phyloP scores from a whole-genome alignment of 2,329 filamentous ascomycete genomes.

The Triangularia verruculosa region DNA sequence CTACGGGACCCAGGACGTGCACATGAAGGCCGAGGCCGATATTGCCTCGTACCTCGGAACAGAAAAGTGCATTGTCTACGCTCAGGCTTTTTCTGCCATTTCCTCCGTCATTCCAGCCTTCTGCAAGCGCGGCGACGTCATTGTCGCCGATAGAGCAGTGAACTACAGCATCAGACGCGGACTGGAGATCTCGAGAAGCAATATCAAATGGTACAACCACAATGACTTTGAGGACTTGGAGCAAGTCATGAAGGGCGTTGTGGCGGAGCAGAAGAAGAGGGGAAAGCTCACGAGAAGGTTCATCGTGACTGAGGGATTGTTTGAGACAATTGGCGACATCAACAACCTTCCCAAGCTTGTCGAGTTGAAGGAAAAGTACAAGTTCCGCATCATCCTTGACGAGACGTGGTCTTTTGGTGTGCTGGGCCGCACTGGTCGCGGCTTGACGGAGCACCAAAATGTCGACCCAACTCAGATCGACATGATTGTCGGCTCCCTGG shows the following conservation, averaged over 20 bases:
- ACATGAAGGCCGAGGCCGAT: constrained; percentile 94
- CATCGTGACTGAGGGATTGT: constrained; percentile 92
- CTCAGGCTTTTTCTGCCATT: constrained; percentile 93
- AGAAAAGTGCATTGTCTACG: constrained; percentile 88
- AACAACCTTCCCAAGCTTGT: constrained; percentile 82
- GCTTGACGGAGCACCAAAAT: constrained; percentile 93
- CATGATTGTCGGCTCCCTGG: constrained; percentile 93
- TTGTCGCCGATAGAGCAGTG: constrained; percentile 88
- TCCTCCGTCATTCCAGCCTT: constrained; percentile 97
- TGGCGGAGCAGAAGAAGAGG: constrained; percentile 81
- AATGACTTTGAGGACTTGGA: constrained; percentile 95
- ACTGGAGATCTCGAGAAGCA: constrained; percentile 87
- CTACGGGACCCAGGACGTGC: constrained; percentile 97
- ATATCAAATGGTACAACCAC: constrained; percentile 90
- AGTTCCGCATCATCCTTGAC: constrained; percentile 95
- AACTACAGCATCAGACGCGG: constrained; percentile 95
- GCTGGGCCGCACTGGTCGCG: constrained; percentile 84
- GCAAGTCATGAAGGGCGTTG: constrained; percentile 76
- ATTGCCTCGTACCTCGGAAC: constrained; percentile 88
- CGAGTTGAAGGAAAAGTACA: constrained; percentile 92
- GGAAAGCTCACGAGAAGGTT: constrained; percentile 81
- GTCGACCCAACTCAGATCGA: constrained; percentile 91
- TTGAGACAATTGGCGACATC: constrained; percentile 85
- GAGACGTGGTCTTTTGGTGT: constrained; percentile 98
- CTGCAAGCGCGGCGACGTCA: constrained; percentile 94